Evolutionary conservation across 2,329 filamentous ascomycete species (phyloP), one percentile per base, ranked within the genome.

Genomic region (Aphanocladium album): DNA sequence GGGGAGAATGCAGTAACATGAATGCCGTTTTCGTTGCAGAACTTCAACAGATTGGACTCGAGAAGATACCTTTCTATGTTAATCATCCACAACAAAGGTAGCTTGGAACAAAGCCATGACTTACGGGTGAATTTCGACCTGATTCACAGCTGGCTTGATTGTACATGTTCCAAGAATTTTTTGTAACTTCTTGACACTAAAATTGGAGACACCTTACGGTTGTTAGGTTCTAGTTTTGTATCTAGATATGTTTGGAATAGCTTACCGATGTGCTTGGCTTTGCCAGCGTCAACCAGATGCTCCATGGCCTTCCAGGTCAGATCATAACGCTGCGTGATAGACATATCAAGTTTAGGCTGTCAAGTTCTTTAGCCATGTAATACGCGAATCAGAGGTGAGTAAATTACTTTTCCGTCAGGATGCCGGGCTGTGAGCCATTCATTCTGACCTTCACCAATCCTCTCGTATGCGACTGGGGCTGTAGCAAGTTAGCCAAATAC

Each of bases 101-200:
- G n/a, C n/a, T n/a, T n/a, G n/a, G n/a, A n/a, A n/a, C n/a, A n/a
- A n/a, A n/a, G n/a, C n/a, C n/a, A n/a, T 30, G 11, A 54, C 57
- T 19, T 14, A 60, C 17, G 64, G 64, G 51, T 65, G 64, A 41
- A 64, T 30, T 27, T 65, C 64, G 6, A 65, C 53, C 57, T 65
- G 64, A 35, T 63, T 63, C 6, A 47, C 57, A 1, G 61, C 51
- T 8, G 64, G 64, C 41, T 51, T 61, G 35, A 65, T 60, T 2
- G 45, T 62, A 14, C 59, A 55, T 1, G 45, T 57, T 16, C 41
- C 8, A 1, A 65, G 61, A 7, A 65, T 33, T 12, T 52, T 61
- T 19, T 61, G 52, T 7, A 65, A 8, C 25, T 64, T 62, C 3
- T 39, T n/a, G 9, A 61, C 55, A 17, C 30, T 46, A 46, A 65